Percentiles rank a stretch among this genome's conserved stretches.
Evolutionary conservation across 2,329 filamentous ascomycete species (phyloP).

Genomic region (Trichophyton schoenleinii): DNA sequence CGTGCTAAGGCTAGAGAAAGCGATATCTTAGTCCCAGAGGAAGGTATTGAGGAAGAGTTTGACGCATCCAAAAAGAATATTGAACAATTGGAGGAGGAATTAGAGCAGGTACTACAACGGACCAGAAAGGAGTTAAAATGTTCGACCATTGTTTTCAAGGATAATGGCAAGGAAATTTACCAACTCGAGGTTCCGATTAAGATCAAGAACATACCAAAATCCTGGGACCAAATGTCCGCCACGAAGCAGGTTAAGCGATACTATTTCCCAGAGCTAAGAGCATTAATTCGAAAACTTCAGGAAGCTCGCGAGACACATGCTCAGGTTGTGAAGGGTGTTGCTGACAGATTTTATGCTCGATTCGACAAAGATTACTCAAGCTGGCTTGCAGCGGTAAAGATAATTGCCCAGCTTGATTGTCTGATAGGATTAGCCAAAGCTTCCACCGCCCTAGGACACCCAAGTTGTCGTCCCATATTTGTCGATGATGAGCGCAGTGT

Average conservation of each 20-base stretch:
- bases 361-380: slow-evolving; percentile 77
- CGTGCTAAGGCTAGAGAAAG: slow-evolving; percentile 63
- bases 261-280: slow-evolving; percentile 74
- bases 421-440: slow-evolving; percentile 85
- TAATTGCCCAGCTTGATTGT: slow-evolving; percentile 87
- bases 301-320: slow-evolving; percentile 89
- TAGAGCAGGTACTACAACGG: slow-evolving; percentile 58
- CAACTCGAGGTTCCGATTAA: slow-evolving; percentile 83
- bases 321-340: slow-evolving; percentile 79
- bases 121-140: slow-evolving; percentile 64
- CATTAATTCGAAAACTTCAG: slow-evolving; percentile 73
- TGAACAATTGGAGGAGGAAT: slow-evolving; percentile 57
- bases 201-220: slow-evolving; percentile 66
- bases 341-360: slow-evolving; percentile 66
- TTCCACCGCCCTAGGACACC: slow-evolving; percentile 68
- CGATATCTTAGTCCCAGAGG: slow-evolving; percentile 71
- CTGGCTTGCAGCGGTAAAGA: slow-evolving; percentile 82
- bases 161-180: slow-evolving; percentile 94
- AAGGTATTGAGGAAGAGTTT: slow-evolving; percentile 82
- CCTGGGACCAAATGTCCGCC: slow-evolving; percentile 93
- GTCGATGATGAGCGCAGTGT: slow-evolving; percentile 72
- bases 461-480: slow-evolving; percentile 80
- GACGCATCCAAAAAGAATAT: slow-evolving; percentile 70
- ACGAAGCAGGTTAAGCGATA: slow-evolving; percentile 84
- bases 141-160: slow-evolving; percentile 58